Evolutionary conservation across 2,329 filamentous ascomycete species (phyloP), one percentile per base, ranked within the genome.

Genomic region (Ophioceras dolichostomum): DNA sequence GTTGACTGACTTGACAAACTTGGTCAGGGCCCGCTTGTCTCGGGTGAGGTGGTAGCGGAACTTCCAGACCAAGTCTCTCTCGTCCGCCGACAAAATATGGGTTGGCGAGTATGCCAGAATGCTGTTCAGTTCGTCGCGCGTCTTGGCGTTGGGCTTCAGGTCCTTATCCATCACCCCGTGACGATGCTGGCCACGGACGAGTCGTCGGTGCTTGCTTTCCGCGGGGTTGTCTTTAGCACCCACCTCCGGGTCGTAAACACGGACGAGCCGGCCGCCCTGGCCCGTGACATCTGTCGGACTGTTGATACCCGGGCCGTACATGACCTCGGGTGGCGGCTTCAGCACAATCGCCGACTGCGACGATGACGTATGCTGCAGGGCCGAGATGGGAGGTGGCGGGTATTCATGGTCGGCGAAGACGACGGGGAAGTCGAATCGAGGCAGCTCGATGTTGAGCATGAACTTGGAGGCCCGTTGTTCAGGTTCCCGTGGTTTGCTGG

Each of bases 351-450:
- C 82, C 9, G 79, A 76, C 45, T 79, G 73, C 5, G 77, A 76
- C 5, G 70, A 62, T 2, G 71, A 69, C 40, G 73, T 60, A 46
- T 83, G 70, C 45, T 80, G 72, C 41, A 89, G 66, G 10, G 80
- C 75, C 2, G 88, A 91, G 29, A 94, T 71, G 1, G 86, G 84
- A 1, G 88, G 85, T 2, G 86, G 73, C 1, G 83, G 77, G 51
- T 98, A 98, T 54, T 95, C 87, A 50, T 91, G 78, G 54, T 98
- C 91, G 21, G 86, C 83, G 62, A 94, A 98, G 19, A 98, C 85
- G 30, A 98, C 76, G 0, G 91, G 86, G 48, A 95, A 94, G 52
- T 98, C 91, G 54, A 95, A 98, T 10, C 88, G 79, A 10, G 88
- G 88, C 34, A 98, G 76, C 51, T 98, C 91, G 34, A 98, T 71